phyloP scores from a whole-genome alignment of 495 filamentous ascomycete genomes.

The Annulohypoxylon moriforme region DNA sequence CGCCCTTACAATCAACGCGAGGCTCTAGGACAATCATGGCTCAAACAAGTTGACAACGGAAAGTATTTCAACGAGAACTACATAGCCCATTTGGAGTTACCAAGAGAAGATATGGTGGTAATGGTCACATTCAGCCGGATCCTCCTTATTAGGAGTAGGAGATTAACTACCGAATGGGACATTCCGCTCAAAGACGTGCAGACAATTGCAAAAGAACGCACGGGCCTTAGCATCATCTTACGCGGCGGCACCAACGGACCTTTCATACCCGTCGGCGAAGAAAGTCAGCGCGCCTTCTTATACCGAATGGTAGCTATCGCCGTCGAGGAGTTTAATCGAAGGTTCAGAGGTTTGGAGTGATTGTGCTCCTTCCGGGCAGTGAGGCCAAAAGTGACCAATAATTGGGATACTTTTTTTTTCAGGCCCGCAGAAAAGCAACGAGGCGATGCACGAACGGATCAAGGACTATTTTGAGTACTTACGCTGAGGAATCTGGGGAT shows the following conservation, averaged over 20 bases:
- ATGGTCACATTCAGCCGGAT: slow-evolving; percentile 95
- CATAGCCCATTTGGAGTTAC: slow-evolving; percentile 94
- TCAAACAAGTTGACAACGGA: slow-evolving; percentile 96
- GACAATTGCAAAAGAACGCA: slow-evolving; percentile 95
- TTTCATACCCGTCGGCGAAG: slow-evolving; percentile 92
- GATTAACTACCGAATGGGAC: slow-evolving; percentile 91
- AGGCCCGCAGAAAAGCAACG: neutral
- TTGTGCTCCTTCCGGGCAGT: neutral
- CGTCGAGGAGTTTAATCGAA: slow-evolving; percentile 68
- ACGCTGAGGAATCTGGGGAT: slow-evolving; percentile 5
- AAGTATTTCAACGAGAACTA: slow-evolving; percentile 98
- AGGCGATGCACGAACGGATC: neutral
- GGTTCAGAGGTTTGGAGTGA: slow-evolving; percentile 60
- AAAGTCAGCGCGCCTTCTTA: slow-evolving; percentile 87
- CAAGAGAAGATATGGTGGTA: slow-evolving; percentile 88
- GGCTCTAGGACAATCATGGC: slow-evolving; percentile 96
- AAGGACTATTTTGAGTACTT: neutral
- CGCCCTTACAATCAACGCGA: slow-evolving; percentile 96
- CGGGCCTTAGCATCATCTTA: slow-evolving; percentile 87
- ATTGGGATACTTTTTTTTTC: neutral
- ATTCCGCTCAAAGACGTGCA: slow-evolving; percentile 95
- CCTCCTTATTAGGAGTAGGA: slow-evolving; percentile 87
- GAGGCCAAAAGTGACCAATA: neutral
- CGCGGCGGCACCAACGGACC: slow-evolving; percentile 93
- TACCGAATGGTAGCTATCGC: slow-evolving; percentile 70